Evolutionary conservation across 129 eudicot genomes (phyloP), one percentile per base, ranked within the genome.

Genomic region (Escallonia herrerae): DNA sequence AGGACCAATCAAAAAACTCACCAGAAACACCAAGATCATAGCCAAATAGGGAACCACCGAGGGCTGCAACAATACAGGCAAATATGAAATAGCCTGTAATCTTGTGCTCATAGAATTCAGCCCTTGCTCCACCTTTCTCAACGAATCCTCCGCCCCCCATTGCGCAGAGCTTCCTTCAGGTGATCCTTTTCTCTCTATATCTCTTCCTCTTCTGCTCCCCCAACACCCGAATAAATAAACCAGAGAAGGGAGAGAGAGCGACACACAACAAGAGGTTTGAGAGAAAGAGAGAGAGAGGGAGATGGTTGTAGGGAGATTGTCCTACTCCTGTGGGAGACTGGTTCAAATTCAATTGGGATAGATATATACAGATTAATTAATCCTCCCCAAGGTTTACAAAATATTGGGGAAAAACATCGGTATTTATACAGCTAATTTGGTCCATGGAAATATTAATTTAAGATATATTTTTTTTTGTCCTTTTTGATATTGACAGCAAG

Each of bases 1-100:
- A 63, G 44, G 9, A 45, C 2, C 70, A 7, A 66, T 46, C 44
- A 10, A 38, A 56, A 63, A 14, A 75, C 82, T 72, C 8, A 90
- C 97, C 97, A 45, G 95, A 90, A 67, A 90, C 95, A 63, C 97
- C 97, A 64, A 90, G 95, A 82, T 90, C 97, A 66, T 90, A 90
- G 63, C 97, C 97, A 66, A 90, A 90, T 52, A 90, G 80, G 37
- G 97, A 90, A 47, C 97, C 97, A 11, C 95, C 97, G 45, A 84
- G 58, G 8, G 95, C 90, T 38, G 89, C 97, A 77, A 90, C 87
- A 62, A 90, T 64, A 72, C 95, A 90, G 38, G 97, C 77, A 66
- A 84, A 81, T 3, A 86, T 47, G 67, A 90, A 86, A 64, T 90
- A 86, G 50, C 75, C 63, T 0, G 97, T 90, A 43, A 86, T 84